Evolutionary conservation across 257 asterid genomes (phyloP).

Genomic region (Solanum appendiculatum): DNA sequence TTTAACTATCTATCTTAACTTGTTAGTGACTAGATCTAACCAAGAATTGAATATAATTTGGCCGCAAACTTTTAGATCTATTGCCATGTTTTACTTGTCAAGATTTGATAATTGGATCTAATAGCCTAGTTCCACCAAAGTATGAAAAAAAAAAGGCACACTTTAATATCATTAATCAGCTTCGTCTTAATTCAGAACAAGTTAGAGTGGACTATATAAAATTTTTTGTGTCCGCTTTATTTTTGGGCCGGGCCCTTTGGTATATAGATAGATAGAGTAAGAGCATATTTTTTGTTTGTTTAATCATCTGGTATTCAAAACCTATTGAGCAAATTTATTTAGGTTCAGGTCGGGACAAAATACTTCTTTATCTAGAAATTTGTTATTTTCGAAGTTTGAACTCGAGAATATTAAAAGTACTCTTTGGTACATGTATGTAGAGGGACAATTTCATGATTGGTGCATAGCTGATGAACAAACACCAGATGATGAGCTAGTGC

Average conservation of each 20-base stretch:
- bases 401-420: not conserved
- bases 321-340: not conserved
- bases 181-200: not conserved
- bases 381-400: not conserved
- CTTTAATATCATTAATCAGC: not conserved
- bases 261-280: not conserved
- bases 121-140: not conserved
- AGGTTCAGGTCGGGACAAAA: not conserved
- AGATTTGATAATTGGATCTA: not conserved
- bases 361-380: not conserved
- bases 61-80: not conserved
- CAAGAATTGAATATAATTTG: not conserved
- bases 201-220: not conserved
- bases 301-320: not conserved
- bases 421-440: conserved; percentile 9
- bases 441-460: conserved; percentile 59
- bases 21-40: not conserved
- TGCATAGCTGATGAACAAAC: conserved; percentile 88
- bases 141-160: not conserved
- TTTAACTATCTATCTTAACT: not conserved
- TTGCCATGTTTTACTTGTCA: not conserved
- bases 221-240: not conserved
- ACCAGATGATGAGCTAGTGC: conserved; percentile 38
- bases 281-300: not conserved
- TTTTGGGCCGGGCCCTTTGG: not conserved